A percentile compares a stretch with the other conserved stretches of the same genome.
Conservation (phyloP, 1,139 yeast genomes). For the Sugiyamaella japonica region DNA sequence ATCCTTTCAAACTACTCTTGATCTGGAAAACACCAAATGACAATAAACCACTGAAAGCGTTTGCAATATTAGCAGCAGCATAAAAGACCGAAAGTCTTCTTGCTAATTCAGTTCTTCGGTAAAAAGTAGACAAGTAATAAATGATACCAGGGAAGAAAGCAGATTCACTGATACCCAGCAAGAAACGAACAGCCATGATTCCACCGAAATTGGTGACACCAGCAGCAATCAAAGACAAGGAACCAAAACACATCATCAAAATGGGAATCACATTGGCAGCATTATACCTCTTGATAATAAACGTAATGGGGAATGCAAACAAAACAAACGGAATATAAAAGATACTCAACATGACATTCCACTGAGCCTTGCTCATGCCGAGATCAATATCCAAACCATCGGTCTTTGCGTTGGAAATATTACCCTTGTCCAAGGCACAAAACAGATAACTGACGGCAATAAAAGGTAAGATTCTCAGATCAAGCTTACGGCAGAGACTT, state of each 20-base stretch:
- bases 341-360: constrained; percentile 29
- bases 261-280: constrained; percentile 49
- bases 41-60: constrained; percentile 34
- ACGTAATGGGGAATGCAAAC: constrained; percentile 33
- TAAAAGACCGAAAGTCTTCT: constrained; percentile 33
- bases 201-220: constrained; percentile 47
- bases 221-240: constrained; percentile 50
- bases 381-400: constrained; percentile 51
- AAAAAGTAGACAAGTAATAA: constrained; percentile 32
- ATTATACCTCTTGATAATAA: constrained; percentile 27
- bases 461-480: constrained; percentile 43
- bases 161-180: constrained; percentile 58
- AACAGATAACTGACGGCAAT: constrained; percentile 42
- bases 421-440: constrained; percentile 46
- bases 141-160: constrained; percentile 56
- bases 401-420: constrained; percentile 51
- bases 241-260: constrained; percentile 55
- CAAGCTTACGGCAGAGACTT: constrained; percentile 40
- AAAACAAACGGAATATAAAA: constrained; percentile 32
- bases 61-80: constrained; percentile 43
- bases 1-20: constrained; percentile 37
- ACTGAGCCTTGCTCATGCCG: constrained; percentile 45
- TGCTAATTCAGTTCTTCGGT: constrained; percentile 32
- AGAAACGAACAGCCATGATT: constrained; percentile 48
- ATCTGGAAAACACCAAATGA: constrained; percentile 31